phyloP scores from a whole-genome alignment of 257 asterid genomes.

The Verbena officinalis region DNA sequence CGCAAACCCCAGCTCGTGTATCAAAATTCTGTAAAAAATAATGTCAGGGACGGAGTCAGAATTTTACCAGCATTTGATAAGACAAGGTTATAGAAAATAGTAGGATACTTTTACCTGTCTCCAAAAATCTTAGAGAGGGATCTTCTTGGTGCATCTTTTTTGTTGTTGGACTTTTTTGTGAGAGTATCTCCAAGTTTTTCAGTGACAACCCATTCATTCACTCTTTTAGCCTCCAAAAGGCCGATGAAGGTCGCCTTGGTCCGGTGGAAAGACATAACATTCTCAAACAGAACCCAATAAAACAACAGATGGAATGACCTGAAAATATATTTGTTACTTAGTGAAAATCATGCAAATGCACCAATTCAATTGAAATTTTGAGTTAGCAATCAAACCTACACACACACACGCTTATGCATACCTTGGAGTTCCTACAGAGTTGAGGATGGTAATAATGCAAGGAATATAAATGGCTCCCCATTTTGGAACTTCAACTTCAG shows the following conservation, averaged over 20 bases:
- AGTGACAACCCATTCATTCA: conserved; percentile 73
- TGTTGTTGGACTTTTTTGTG: conserved; percentile 44
- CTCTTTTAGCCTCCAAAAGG: conserved; percentile 61
- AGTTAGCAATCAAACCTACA: no score
- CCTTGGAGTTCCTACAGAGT: conserved; percentile 81
- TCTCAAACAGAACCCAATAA: conserved; percentile 72
- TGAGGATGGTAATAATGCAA: conserved; percentile 57
- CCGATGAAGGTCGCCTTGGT: conserved; percentile 73
- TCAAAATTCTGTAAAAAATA: conserved; percentile 42
- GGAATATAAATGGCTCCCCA: conserved; percentile 66
- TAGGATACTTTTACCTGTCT: conserved; percentile 44
- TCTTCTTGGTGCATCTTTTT: conserved; percentile 28
- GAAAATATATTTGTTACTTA: conserved; percentile 8
- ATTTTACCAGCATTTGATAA: no score
- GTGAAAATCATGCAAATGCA: not conserved
- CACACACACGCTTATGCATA: not conserved
- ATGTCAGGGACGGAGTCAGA: no score
- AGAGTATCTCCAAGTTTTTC: conserved; percentile 62
- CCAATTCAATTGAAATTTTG: no score
- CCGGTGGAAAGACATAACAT: conserved; percentile 76
- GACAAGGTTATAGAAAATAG: not conserved
- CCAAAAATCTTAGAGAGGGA: conserved; percentile 45
- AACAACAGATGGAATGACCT: conserved; percentile 65
- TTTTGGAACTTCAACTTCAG: conserved; percentile 62
- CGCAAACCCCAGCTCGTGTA: conserved; percentile 62